Conservation (phyloP, 2,329 filamentous ascomycete genomes). For the Talaromyces funiculosus region DNA sequence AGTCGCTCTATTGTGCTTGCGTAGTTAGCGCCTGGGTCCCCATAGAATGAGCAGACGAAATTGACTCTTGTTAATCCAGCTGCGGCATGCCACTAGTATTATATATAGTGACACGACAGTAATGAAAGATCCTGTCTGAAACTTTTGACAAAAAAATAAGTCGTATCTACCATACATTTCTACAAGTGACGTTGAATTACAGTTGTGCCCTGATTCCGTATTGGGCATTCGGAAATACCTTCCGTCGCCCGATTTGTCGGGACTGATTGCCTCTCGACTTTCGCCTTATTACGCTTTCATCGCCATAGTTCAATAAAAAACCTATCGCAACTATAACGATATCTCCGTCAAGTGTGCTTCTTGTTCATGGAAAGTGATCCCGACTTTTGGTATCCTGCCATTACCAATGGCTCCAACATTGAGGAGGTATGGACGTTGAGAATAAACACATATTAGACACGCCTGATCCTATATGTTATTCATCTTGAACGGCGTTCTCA, state of each 20-base stretch:
- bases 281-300: not conserved
- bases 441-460: no score
- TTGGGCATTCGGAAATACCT: not conserved
- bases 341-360: not conserved
- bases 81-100: no score
- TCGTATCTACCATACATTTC: not conserved
- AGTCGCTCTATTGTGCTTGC: no score
- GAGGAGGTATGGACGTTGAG: not conserved
- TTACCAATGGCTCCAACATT: not conserved
- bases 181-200: not conserved
- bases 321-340: not conserved
- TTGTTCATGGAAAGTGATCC: not conserved
- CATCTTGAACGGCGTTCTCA: not conserved
- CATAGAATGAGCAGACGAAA: no score
- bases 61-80: no score
- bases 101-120: no score
- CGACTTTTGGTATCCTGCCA: not conserved
- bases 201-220: constrained; percentile 1
- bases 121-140: no score
- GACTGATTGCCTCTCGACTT: not conserved
- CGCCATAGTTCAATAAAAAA: not conserved
- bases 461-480: no score
- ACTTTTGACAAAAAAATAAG: no score
- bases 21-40: no score
- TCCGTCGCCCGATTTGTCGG: not conserved